Evolutionary conservation across 805 yeast genomes (phyloP).

Genomic region (Cyberlindnera xylosilytica): DNA sequence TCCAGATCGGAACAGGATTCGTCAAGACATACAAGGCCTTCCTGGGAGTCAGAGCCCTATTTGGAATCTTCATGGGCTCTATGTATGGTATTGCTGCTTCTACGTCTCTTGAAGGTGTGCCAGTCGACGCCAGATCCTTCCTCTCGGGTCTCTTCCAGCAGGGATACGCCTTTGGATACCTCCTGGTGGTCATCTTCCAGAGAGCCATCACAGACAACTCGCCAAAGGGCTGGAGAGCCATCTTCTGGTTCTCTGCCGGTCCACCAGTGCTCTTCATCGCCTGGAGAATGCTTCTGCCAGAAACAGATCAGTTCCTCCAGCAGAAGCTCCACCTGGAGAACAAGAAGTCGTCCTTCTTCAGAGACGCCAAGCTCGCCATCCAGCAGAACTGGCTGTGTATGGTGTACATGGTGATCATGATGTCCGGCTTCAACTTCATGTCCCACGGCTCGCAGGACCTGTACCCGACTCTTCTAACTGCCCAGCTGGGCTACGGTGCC

Average conservation of each 20-base stretch:
- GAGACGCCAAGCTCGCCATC: slow-evolving; percentile 32
- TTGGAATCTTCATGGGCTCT: slow-evolving; percentile 57
- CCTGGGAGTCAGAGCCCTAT: slow-evolving; percentile 58
- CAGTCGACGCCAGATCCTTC: slow-evolving; percentile 52
- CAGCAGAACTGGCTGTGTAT: slow-evolving; percentile 56
- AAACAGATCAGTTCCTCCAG: slow-evolving; percentile 49
- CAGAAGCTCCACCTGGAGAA: slow-evolving; percentile 36
- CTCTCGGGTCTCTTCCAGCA: slow-evolving; percentile 72
- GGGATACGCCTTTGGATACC: slow-evolving; percentile 73
- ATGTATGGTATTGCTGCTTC: slow-evolving; percentile 43
- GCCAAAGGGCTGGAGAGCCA: slow-evolving; percentile 54
- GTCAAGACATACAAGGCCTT: slow-evolving; percentile 54
- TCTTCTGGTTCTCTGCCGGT: slow-evolving; percentile 69
- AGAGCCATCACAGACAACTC: slow-evolving; percentile 59
- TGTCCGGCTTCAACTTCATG: slow-evolving; percentile 63
- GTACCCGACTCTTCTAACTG: slow-evolving; percentile 51
- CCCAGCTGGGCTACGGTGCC: slow-evolving; percentile 40
- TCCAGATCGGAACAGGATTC: slow-evolving; percentile 65
- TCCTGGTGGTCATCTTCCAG: slow-evolving; percentile 61
- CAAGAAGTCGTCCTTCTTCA: slow-evolving; percentile 31
- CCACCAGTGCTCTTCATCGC: slow-evolving; percentile 39
- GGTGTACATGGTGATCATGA: slow-evolving; percentile 52
- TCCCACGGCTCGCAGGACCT: slow-evolving; percentile 65
- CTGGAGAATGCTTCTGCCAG: slow-evolving; percentile 45
- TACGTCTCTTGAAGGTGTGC: slow-evolving; percentile 43